phyloP scores from a whole-genome alignment of 2,329 filamentous ascomycete genomes.

The Penicillium psychrosexuale region DNA sequence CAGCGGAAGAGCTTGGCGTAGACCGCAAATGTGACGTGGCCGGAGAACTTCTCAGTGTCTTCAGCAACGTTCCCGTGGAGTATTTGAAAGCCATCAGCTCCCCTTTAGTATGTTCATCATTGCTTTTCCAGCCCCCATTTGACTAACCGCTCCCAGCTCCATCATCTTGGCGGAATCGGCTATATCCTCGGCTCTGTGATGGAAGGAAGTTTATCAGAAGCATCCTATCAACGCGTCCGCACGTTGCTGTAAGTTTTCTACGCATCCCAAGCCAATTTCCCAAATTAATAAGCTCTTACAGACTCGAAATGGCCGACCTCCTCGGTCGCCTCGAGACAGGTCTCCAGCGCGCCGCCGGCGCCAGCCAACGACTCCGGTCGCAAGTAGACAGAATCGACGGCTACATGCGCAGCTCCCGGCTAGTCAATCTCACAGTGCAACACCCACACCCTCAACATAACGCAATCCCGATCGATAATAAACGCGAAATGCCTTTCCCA shows the following conservation, averaged over 20 bases:
- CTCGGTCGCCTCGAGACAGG: slow-evolving; percentile 45
- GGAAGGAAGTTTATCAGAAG: slow-evolving; percentile 44
- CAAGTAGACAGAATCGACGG: slow-evolving; percentile 47
- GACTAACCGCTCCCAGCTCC: slow-evolving; percentile 27
- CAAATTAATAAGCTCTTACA: background rate
- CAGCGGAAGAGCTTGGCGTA: slow-evolving; percentile 36
- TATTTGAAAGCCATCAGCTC: slow-evolving; percentile 50
- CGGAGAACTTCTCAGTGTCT: slow-evolving; percentile 44
- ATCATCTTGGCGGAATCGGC: slow-evolving; percentile 51
- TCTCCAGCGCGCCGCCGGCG: slow-evolving; percentile 40
- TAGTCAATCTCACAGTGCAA: slow-evolving; percentile 11
- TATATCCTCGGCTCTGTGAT: slow-evolving; percentile 50
- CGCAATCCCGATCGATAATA: slow-evolving; percentile 1
- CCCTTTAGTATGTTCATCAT: slow-evolving; percentile 34
- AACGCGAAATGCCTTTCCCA: slow-evolving; percentile 8
- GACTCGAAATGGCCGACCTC: slow-evolving; percentile 46
- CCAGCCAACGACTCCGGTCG: slow-evolving; percentile 39
- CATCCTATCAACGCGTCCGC: slow-evolving; percentile 43
- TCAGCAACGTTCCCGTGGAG: slow-evolving; percentile 43
- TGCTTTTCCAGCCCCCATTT: background rate
- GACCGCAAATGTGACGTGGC: slow-evolving; percentile 48
- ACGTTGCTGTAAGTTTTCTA: slow-evolving; percentile 34
- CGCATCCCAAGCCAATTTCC: background rate
- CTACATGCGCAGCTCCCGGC: slow-evolving; percentile 37
- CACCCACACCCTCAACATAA: slow-evolving; percentile 9